phyloP scores from a whole-genome alignment of 1,284 basidiomycete species.

The Rhizoctonia solani region DNA sequence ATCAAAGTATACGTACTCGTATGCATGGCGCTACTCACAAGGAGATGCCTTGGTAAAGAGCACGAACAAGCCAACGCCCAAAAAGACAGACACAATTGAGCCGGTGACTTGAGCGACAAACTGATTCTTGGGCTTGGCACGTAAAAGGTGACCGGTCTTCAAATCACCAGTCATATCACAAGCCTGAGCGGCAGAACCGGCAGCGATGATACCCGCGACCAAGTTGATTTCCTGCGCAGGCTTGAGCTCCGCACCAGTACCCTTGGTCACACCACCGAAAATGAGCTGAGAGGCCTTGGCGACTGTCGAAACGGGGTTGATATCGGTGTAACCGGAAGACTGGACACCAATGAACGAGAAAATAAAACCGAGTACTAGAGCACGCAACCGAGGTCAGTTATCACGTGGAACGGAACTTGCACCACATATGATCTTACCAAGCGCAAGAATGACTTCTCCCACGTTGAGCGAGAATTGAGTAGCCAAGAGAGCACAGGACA shows the following conservation, averaged over 20 bases:
- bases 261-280: constrained; percentile 63
- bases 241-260: constrained; percentile 46
- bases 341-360: constrained; percentile 73
- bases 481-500: constrained; percentile 60
- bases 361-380: constrained; percentile 60
- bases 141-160: constrained; percentile 71
- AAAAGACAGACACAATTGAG: constrained; percentile 60
- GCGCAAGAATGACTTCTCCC: constrained; percentile 56
- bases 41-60: constrained; percentile 67
- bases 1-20: background rate
- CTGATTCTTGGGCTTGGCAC: constrained; percentile 67
- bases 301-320: constrained; percentile 54
- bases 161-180: constrained; percentile 74
- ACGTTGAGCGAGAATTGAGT: constrained; percentile 63
- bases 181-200: constrained; percentile 62
- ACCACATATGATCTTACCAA: constrained; percentile 39
- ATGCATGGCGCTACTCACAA: constrained; percentile 45
- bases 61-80: constrained; percentile 62
- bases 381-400: constrained; percentile 43
- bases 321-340: constrained; percentile 60
- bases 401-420: constrained; percentile 38
- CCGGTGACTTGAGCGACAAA: constrained; percentile 66
- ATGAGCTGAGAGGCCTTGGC: constrained; percentile 60
- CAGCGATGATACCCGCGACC: constrained; percentile 62
- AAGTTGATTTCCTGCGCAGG: constrained; percentile 60